Evolutionary conservation across 2,329 filamentous ascomycete genomes (phyloP).

Genomic region (Penicillium decumbens): DNA sequence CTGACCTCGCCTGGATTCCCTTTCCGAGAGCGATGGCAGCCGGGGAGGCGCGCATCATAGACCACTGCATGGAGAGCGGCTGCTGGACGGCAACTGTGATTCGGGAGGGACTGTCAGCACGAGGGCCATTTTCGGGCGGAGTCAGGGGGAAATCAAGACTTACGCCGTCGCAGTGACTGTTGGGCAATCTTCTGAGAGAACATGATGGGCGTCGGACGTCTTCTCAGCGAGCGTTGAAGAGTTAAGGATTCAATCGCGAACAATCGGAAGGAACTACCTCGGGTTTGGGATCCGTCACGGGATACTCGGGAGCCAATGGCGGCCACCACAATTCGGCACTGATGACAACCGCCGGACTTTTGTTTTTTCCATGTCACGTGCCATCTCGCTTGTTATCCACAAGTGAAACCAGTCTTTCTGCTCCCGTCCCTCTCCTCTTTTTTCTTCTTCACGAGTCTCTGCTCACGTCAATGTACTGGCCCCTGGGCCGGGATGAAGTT

Average conservation of each 20-base stretch:
- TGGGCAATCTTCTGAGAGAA: constrained; percentile 47
- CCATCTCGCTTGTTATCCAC: constrained; percentile 18
- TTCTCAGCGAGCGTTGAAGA: constrained; percentile 14
- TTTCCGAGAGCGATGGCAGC: constrained; percentile 43
- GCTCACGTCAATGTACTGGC: constrained; percentile 37
- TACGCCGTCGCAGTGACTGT: constrained; percentile 48
- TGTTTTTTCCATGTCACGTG: constrained; percentile 30
- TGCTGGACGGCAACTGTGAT: constrained; percentile 44
- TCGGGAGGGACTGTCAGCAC: constrained; percentile 20
- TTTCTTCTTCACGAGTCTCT: constrained; percentile 36
- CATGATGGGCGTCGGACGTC: constrained; percentile 34
- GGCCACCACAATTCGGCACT: constrained; percentile 19
- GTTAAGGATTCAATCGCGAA: constrained; percentile 24
- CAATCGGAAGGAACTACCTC: constrained; percentile 41
- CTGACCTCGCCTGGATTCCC: constrained; percentile 44
- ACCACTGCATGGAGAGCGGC: constrained; percentile 40
- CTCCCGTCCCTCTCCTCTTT: constrained; percentile 11
- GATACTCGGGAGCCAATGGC: constrained; percentile 36
- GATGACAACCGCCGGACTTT: constrained; percentile 33
- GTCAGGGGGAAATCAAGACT: constrained; percentile 17
- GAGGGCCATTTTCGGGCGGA: constrained; percentile 11
- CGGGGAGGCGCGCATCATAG: constrained; percentile 43
- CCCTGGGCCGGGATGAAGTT: constrained; percentile 33
- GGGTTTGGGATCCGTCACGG: constrained; percentile 36
- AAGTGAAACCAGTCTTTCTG: constrained; percentile 5